Percentiles rank a stretch among this genome's conserved stretches.
phyloP scores from a whole-genome alignment of 164 flowering plant genomes.

The Brasenia schreberi region DNA sequence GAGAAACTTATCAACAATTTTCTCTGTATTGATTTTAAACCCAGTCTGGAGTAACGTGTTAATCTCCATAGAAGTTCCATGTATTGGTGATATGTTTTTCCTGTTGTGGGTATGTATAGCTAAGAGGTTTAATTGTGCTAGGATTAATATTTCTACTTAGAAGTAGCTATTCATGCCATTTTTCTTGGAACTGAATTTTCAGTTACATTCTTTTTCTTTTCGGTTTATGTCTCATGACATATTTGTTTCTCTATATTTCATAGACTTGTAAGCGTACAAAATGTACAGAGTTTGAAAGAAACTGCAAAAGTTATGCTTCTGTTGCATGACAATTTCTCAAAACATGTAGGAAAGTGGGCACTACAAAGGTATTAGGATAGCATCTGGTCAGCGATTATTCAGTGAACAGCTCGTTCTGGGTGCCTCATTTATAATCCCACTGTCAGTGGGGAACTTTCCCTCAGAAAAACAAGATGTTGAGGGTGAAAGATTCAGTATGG shows the following conservation, averaged over 20 bases:
- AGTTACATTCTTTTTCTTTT: no score
- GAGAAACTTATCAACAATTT: no score
- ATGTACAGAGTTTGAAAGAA: neutral
- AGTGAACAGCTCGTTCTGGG: conserved; percentile 54
- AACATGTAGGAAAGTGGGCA: conserved; percentile 36
- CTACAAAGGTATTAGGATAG: conserved; percentile 63
- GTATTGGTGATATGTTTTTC: neutral
- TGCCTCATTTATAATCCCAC: conserved; percentile 38
- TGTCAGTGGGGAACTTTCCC: conserved; percentile 10
- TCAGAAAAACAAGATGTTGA: conserved; percentile 14
- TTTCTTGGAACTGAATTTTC: no score
- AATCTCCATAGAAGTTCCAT: neutral
- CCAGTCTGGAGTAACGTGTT: neutral
- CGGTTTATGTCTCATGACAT: no score
- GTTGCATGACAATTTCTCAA: neutral
- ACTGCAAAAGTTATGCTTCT: no score
- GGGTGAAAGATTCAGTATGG: conserved; percentile 7
- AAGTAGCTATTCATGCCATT: no score
- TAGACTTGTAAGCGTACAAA: neutral
- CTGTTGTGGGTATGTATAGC: neutral
- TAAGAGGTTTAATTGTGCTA: no score
- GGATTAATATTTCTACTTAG: no score
- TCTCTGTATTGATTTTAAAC: neutral
- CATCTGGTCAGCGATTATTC: conserved; percentile 71
- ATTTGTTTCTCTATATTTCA: no score